Evolutionary conservation across 768 basidiomycete species (phyloP).

Genomic region (Termitomyces sp.): DNA sequence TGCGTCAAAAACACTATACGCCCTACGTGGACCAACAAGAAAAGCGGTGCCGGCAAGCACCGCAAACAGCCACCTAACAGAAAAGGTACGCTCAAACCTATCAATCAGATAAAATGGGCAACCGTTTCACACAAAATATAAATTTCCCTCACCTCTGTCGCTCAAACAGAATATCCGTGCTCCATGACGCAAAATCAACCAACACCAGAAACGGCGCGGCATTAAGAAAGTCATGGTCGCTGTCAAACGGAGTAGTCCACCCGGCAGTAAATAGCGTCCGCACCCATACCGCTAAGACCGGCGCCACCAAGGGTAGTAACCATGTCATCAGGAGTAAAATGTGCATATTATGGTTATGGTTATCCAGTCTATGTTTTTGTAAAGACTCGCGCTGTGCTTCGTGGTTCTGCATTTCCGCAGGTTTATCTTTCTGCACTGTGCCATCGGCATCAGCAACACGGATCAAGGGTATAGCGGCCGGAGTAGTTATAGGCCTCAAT

Average conservation of each 20-base stretch:
- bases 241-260: conserved; percentile 73
- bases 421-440: conserved; percentile 13
- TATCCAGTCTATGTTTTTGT: conserved; percentile 20
- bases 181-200: conserved; percentile 58
- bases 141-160: conserved; percentile 32
- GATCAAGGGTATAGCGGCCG: conserved; percentile 20
- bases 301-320: conserved; percentile 73
- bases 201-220: conserved; percentile 62
- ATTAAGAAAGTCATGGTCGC: conserved; percentile 72
- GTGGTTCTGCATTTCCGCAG: conserved; percentile 7
- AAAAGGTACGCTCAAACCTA: conserved; percentile 38
- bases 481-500: conserved; percentile 9
- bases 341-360: conserved; percentile 53
- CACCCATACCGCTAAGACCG: conserved; percentile 86
- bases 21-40: conserved; percentile 60
- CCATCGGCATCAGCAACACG: conserved; percentile 11
- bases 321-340: conserved; percentile 75
- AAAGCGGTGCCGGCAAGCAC: conserved; percentile 52
- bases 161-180: conserved; percentile 36
- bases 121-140: not conserved
- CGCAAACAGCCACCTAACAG: conserved; percentile 52
- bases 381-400: conserved; percentile 5
- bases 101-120: conserved; percentile 7
- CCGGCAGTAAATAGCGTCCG: conserved; percentile 81
- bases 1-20: conserved; percentile 64